These are phyloP conservation scores for Lasiodiplodia hormozganensis DNA, from an alignment of 2,329 filamentous ascomycete genomes.

Conservation along the genomic window DNA sequence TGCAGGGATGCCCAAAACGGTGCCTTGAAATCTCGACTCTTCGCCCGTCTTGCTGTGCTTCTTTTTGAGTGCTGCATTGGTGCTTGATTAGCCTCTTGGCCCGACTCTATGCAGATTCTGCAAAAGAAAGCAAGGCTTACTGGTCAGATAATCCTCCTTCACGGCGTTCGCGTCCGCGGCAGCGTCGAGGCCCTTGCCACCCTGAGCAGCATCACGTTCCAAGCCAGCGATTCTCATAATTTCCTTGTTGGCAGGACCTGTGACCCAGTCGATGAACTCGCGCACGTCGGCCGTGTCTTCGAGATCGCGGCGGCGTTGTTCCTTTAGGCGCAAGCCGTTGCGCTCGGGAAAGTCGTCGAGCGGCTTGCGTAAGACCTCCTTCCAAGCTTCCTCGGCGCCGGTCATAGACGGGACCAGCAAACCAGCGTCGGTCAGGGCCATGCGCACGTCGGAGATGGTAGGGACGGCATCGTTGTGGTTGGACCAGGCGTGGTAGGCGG, in stretches of 20 bases:
- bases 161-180: constrained; percentile 43
- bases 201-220: constrained; percentile 44
- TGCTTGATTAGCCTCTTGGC: neutral
- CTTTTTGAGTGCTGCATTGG: constrained; percentile 75
- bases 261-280: constrained; percentile 80
- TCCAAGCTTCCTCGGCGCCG: constrained; percentile 72
- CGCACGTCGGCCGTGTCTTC: constrained; percentile 81
- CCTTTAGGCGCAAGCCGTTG: constrained; percentile 49
- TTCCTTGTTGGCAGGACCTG: constrained; percentile 75
- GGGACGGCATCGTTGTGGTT: constrained; percentile 71
- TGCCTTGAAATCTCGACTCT: constrained; percentile 84
- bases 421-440: constrained; percentile 83
- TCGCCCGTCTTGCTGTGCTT: constrained; percentile 91
- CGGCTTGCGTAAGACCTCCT: constrained; percentile 57
- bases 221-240: constrained; percentile 81
- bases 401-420: constrained; percentile 73
- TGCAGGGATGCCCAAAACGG: constrained; percentile 75
- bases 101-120: constrained; percentile 27
- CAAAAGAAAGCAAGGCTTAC: constrained; percentile 36
- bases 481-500: constrained; percentile 73
- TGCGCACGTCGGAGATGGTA: constrained; percentile 78
- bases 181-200: constrained; percentile 55
- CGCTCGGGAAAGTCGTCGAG: constrained; percentile 51
- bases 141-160: constrained; percentile 57
- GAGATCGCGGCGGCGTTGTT: constrained; percentile 57